Base-by-base conservation (phyloP, 2,329 filamentous ascomycete genomes). In the Ophiostoma himal-ulmi region DNA sequence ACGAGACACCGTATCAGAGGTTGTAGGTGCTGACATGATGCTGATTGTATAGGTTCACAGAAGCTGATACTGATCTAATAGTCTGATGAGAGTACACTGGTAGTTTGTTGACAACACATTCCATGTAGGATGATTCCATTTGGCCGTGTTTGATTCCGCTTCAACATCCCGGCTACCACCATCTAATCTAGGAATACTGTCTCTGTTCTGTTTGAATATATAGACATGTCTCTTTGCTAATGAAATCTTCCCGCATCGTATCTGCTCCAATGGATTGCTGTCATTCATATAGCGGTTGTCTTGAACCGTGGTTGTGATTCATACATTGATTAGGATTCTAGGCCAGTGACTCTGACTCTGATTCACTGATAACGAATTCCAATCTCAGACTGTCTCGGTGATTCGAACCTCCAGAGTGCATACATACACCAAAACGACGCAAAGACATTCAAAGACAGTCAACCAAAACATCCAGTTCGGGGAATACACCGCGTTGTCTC, bases 401-500 rank as follows among this genome's bases (percentile, higher is more conserved):
- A 65, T 65, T 10, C 57, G 20, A 48, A 48, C 3, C n/a, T 57
- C 52, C 22, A 57, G n/a, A 26, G 52, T 57, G 17, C 20, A 8
- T 65, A 17, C 39, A 44, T n/a, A 30, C 20, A 67, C 22, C 8
- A 60, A n/a, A n/a, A 11, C 3, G 30, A 60, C 26, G 5, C 13
- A 62, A 34, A 20, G 22, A 39, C 10, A 10, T 30, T 30, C 37
- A 39, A 13, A 39, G 10, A 39, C 10, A 44, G 41, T 17, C 41
- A 20, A 20, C 44, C 20, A 48, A 48, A 13, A 20, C 36, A 20
- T 30, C 39, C 13, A n/a, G n/a, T 57, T 20, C 65, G 65, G 65
- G 65, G 65, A 48, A 67, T 67, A 67, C 65, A 67, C 65, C 39
- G 65, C 65, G 22, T 41, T 67, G 65, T 67, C 65, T 67, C 65